Percentiles rank a stretch among this genome's conserved stretches.
These are phyloP conservation scores for Boletus sensibilis DNA, from an alignment of 768 basidiomycete species.

Conservation along the genomic window DNA sequence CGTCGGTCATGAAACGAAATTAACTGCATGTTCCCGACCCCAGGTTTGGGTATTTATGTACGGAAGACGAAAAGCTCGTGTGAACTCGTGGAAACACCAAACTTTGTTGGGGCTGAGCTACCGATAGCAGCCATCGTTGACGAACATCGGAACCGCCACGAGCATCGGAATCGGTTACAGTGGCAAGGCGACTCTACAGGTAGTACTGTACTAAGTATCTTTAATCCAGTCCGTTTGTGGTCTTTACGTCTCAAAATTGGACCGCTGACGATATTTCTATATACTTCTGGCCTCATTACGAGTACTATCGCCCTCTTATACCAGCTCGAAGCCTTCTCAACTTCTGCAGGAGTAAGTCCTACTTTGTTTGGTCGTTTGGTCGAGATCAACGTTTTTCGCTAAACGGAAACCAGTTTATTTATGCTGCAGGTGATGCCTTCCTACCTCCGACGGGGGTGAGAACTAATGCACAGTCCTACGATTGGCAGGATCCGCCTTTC, in stretches of 20 bases:
- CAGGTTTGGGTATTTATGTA: not conserved
- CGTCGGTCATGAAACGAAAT: not conserved
- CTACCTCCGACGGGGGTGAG: not conserved
- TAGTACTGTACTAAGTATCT: too few relatives aligned
- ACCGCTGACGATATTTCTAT: not conserved
- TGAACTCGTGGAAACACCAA: not conserved
- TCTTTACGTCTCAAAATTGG: too few relatives aligned
- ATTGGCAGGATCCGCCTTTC: not conserved
- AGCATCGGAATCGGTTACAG: too few relatives aligned
- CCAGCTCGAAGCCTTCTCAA: too few relatives aligned
- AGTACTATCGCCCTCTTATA: not conserved
- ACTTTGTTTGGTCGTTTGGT: too few relatives aligned
- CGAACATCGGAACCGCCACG: too few relatives aligned
- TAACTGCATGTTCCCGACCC: not conserved
- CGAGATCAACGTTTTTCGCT: too few relatives aligned
- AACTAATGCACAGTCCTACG: too few relatives aligned
- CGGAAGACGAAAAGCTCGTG: not conserved
- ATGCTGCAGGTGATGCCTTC: not conserved
- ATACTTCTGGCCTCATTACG: not conserved
- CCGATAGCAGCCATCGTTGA: too few relatives aligned
- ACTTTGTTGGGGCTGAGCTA: not conserved
- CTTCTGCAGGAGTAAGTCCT: not conserved
- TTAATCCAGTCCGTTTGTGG: too few relatives aligned
- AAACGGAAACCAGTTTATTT: not conserved
- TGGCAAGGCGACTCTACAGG: too few relatives aligned